Base-by-base conservation (phyloP, 2,329 filamentous ascomycete species). In the Calonectria naviculata region DNA sequence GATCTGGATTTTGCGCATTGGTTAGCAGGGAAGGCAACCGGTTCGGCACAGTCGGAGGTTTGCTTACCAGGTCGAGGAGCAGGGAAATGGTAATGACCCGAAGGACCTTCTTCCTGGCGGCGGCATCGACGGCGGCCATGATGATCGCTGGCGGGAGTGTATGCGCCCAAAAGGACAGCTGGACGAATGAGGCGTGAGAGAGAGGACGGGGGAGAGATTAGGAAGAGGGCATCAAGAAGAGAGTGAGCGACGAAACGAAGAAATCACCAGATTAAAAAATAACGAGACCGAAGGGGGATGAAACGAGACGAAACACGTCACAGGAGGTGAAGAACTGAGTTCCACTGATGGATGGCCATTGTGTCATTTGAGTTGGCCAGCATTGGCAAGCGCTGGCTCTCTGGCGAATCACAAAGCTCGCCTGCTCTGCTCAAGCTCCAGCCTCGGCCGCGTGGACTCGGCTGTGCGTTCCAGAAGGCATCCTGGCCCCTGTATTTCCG, bases 31-130 rank as follows among this genome's bases (percentile, higher is more conserved):
- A 4, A 58, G 4, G 13, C 21, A 15, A 24, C 10, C 12, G 8
- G 9, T n/a, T 36, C 17, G 9, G 13, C 1, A n/a, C 9, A 17
- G 19, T 36, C 15, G 34, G 28, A 7, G n/a, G 10, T 26, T 46
- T 67, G 47, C 68, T 21, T 89, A 98, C 96, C 84, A 98, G 84
- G 83, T 98, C 96, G 15, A 98, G 88, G 19, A 98, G 88, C 46
- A 98, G 88, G 65, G 96, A 98, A 73, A 97, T 88, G 83, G 98
- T 95, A 73, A 98, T 90, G 77, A 98, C 95, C 79, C 89, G 92
- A 73, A 98, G 87, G 74, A 98, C 95, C 85, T 89, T 92, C 85
- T 94, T 97, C 73, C 95, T 91, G 82, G 87, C 87, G 68, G 84
- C 82, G 58, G 88, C 83, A 76, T 90, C 88, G 36, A 90, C 84